Conservation (phyloP, 257 asterid genomes). For the Perilla frutescens region DNA sequence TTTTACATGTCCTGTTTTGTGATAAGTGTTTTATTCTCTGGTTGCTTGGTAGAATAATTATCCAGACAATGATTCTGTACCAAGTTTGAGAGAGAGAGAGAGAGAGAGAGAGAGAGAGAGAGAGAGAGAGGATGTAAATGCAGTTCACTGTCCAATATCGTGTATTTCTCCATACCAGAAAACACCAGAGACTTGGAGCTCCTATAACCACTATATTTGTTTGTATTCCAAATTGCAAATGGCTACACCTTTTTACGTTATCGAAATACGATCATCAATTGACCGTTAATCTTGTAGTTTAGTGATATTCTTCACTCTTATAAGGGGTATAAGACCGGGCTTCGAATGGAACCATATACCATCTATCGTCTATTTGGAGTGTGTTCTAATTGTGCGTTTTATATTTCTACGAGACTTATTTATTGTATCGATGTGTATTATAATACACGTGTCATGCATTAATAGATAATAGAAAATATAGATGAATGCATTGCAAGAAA, state of each 20-base stretch:
- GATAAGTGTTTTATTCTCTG: slow-evolving; percentile 2
- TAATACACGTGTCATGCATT: no score
- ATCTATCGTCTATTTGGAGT: no score
- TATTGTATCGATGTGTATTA: no score
- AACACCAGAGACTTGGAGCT: neutral
- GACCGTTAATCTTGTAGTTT: no score
- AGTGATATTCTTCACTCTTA: no score
- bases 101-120: neutral
- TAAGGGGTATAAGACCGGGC: no score
- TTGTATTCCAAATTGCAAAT: slow-evolving; percentile 2
- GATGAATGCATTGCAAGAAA: no score
- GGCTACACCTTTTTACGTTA: no score
- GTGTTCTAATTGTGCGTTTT: no score
- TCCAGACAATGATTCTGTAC: slow-evolving; percentile 19
- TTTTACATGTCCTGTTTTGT: neutral
- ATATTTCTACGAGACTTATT: no score
- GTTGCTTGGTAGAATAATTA: slow-evolving; percentile 8
- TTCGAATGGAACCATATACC: no score
- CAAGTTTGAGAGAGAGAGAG: neutral
- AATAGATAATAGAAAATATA: no score
- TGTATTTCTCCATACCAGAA: neutral
- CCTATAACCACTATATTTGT: slow-evolving; percentile 22
- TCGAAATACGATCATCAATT: neutral
- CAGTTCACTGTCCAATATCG: slow-evolving; percentile 13
- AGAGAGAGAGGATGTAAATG: neutral